Conservation (phyloP, 2,329 filamentous ascomycete species). For the Lecanoromycetidae sp. region DNA sequence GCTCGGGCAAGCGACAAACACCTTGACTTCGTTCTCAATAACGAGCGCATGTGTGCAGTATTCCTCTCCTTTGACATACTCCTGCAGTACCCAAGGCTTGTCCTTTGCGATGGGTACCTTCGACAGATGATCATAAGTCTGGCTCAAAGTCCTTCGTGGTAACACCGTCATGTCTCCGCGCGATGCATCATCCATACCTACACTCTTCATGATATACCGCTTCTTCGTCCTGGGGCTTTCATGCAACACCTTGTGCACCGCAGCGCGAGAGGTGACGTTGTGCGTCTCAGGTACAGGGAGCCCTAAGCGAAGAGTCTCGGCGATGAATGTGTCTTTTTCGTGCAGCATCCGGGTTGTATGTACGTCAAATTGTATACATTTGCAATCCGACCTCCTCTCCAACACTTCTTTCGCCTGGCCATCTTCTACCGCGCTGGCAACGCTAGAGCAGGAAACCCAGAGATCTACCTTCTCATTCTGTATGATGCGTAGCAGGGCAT, state of each 20-base stretch:
- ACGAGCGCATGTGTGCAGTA: conserved; percentile 62
- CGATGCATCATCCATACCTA: conserved; percentile 48
- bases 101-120: conserved; percentile 43
- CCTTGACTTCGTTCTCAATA: conserved; percentile 50
- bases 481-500: conserved; percentile 47
- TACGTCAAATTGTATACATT: conserved; percentile 51
- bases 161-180: conserved; percentile 53
- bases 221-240: conserved; percentile 26
- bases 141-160: conserved; percentile 40
- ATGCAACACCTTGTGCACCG: conserved; percentile 43
- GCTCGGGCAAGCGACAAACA: conserved; percentile 56
- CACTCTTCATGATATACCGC: conserved; percentile 54
- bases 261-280: conserved; percentile 41
- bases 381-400: conserved; percentile 46
- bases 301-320: conserved; percentile 42
- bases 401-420: conserved; percentile 51
- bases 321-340: conserved; percentile 54
- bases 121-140: conserved; percentile 45
- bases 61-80: conserved; percentile 53
- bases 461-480: conserved; percentile 50
- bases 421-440: conserved; percentile 53
- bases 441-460: conserved; percentile 64
- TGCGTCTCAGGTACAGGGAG: conserved; percentile 44
- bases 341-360: conserved; percentile 47
- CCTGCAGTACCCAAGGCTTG: conserved; percentile 55